phyloP scores from a whole-genome alignment of 2,329 filamentous ascomycete species.

The Magnaporthiopsis incrustans region DNA sequence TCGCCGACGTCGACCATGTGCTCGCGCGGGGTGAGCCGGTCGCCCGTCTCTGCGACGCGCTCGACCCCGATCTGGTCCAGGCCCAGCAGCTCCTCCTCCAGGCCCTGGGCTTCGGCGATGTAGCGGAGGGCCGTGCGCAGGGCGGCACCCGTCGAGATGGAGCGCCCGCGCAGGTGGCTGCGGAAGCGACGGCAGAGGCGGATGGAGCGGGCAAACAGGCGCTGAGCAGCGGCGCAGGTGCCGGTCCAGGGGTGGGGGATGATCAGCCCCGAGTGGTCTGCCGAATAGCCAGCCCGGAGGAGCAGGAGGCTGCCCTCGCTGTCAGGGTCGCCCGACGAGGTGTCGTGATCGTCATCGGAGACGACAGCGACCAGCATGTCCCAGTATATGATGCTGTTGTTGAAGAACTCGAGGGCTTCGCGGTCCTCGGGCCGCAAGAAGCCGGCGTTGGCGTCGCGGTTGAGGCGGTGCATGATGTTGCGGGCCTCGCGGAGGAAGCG shows the following conservation, averaged over 20 bases:
- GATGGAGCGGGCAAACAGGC: slow-evolving; percentile 26
- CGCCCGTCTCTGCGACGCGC: slow-evolving; percentile 20
- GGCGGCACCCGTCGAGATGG: slow-evolving; percentile 16
- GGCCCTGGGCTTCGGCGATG: slow-evolving; percentile 24
- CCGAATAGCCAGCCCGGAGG: slow-evolving; percentile 7
- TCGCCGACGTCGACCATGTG: slow-evolving; percentile 29
- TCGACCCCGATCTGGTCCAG: slow-evolving; percentile 19
- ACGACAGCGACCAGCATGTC: slow-evolving; percentile 31
- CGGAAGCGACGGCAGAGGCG: slow-evolving; percentile 28
- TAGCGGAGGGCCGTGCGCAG: slow-evolving; percentile 20
- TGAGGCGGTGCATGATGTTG: slow-evolving; percentile 2
- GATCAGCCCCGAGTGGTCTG: slow-evolving; percentile 7
- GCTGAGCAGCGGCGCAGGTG: slow-evolving; percentile 24
- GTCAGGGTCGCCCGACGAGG: slow-evolving; percentile 8
- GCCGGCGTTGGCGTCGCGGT: background rate
- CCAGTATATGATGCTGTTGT: slow-evolving; percentile 30
- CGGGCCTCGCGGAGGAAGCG: slow-evolving; percentile 18
- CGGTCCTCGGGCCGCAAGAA: slow-evolving; percentile 16
- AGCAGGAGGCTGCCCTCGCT: slow-evolving; percentile 4
- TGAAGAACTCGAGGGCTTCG: slow-evolving; percentile 27
- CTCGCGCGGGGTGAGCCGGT: slow-evolving; percentile 17
- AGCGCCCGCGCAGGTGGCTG: slow-evolving; percentile 14
- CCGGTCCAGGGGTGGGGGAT: slow-evolving; percentile 30
- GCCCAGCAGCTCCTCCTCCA: slow-evolving; percentile 26
- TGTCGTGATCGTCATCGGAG: slow-evolving; percentile 20